Evolutionary conservation across 2,329 filamentous ascomycete genomes (phyloP).

Genomic region (Lecanosticta acicola): DNA sequence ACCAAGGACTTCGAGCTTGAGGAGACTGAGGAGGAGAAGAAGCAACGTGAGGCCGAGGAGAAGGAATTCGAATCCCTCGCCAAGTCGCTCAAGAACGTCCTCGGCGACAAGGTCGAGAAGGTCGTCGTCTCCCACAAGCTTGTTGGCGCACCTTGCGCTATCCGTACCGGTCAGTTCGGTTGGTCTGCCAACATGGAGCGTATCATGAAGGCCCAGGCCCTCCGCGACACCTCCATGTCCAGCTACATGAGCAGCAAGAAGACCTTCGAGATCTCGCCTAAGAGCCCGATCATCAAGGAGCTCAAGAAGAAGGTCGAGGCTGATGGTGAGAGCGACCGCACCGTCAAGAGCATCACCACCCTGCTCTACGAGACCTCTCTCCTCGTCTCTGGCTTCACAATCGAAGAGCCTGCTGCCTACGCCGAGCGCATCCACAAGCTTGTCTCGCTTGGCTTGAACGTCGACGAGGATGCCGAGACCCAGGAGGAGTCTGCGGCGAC

Average conservation of each 20-base stretch:
- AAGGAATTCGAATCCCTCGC: conserved; percentile 94
- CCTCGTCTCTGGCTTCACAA: conserved; percentile 97
- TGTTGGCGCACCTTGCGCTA: conserved; percentile 86
- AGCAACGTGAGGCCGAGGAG: conserved; percentile 87
- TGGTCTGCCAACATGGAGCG: conserved; percentile 99
- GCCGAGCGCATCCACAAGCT: conserved; percentile 99
- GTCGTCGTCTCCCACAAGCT: conserved; percentile 99
- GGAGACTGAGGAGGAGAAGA: conserved; percentile 99
- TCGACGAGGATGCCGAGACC: conserved; percentile 85
- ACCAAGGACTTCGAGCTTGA: conserved; percentile 99
- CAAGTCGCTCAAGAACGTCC: conserved; percentile 98
- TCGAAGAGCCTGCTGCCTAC: conserved; percentile 96
- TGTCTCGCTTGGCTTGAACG: conserved; percentile 92
- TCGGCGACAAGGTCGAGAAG: conserved; percentile 99
- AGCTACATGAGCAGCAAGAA: conserved; percentile 99
- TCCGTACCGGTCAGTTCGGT: conserved; percentile 98
- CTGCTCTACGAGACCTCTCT: conserved; percentile 98
- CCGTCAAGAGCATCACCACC: conserved; percentile 98
- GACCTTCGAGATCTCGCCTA: conserved; percentile 99
- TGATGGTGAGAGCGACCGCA: conserved; percentile 97
- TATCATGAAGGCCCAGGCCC: conserved; percentile 99
- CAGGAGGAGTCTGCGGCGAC: conserved; percentile 52
- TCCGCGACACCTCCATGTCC: conserved; percentile 98
- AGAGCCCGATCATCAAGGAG: conserved; percentile 96
- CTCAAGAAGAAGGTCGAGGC: conserved; percentile 98